Conservation (phyloP, 306 rosid species). For the Quercus agrifolia region DNA sequence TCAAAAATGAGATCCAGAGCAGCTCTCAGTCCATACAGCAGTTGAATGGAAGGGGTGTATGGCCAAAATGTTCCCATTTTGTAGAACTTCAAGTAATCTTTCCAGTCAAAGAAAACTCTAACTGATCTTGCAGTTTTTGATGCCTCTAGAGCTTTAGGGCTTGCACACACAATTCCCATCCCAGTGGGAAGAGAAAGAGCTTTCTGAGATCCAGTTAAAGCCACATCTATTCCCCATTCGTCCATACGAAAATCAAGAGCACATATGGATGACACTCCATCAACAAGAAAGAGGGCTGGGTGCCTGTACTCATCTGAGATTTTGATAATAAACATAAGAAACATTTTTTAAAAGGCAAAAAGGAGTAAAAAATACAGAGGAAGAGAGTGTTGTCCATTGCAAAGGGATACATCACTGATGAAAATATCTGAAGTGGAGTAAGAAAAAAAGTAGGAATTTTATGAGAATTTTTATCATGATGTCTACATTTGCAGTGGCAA, state of each 20-base stretch:
- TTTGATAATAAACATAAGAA: conserved; percentile 25
- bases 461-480: not conserved
- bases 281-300: conserved; percentile 95
- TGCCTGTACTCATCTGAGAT: conserved; percentile 73
- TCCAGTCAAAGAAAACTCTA: conserved; percentile 96
- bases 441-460: not conserved
- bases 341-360: not conserved
- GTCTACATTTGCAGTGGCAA: not conserved
- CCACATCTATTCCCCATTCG: conserved; percentile 98
- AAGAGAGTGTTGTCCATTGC: not conserved
- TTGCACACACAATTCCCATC: conserved; percentile 80
- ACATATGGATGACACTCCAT: conserved; percentile 96
- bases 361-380: not conserved
- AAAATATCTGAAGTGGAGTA: not conserved
- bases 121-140: conserved; percentile 76
- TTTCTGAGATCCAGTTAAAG: conserved; percentile 95
- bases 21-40: conserved; percentile 79
- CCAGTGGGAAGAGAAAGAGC: conserved; percentile 99
- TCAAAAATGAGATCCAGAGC: conserved; percentile 86
- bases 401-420: not conserved
- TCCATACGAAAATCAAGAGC: conserved; percentile 99
- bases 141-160: conserved; percentile 94
- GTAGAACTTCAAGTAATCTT: conserved; percentile 90
- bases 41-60: conserved; percentile 93
- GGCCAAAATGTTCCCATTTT: conserved; percentile 94